phyloP scores from a whole-genome alignment of 345 rosid species.

The Eucalyptus cloeziana region DNA sequence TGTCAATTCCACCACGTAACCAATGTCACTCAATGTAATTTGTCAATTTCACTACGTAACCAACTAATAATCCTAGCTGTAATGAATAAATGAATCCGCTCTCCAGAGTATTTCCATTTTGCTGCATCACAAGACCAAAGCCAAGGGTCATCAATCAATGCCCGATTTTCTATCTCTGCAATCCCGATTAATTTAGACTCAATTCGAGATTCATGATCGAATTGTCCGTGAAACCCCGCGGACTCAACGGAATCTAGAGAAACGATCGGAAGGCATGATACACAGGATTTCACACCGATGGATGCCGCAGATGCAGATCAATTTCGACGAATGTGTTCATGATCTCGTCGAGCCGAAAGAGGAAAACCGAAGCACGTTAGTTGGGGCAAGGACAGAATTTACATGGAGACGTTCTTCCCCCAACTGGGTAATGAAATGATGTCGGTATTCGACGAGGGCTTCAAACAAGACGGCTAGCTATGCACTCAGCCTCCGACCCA shows the following conservation, averaged over 20 bases:
- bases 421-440: not conserved
- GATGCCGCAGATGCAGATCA: not conserved
- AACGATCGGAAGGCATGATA: not conserved
- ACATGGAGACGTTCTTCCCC: not conserved
- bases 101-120: not conserved
- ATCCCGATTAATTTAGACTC: not conserved
- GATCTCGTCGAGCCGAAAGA: not conserved
- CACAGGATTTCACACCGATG: not conserved
- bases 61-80: not conserved
- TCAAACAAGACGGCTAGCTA: not conserved
- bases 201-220: not conserved
- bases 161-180: not conserved
- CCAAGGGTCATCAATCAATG: not conserved
- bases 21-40: too few species aligned
- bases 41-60: not conserved
- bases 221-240: not conserved
- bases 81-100: not conserved
- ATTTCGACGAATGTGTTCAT: not conserved
- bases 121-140: not conserved
- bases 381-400: not conserved
- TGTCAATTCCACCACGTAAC: not conserved
- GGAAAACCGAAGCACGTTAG: not conserved
- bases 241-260: not conserved
- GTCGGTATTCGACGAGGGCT: not conserved
- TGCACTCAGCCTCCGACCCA: not conserved